Base-by-base conservation (phyloP, 1,139 yeast species). In the Pichia sp. region DNA sequence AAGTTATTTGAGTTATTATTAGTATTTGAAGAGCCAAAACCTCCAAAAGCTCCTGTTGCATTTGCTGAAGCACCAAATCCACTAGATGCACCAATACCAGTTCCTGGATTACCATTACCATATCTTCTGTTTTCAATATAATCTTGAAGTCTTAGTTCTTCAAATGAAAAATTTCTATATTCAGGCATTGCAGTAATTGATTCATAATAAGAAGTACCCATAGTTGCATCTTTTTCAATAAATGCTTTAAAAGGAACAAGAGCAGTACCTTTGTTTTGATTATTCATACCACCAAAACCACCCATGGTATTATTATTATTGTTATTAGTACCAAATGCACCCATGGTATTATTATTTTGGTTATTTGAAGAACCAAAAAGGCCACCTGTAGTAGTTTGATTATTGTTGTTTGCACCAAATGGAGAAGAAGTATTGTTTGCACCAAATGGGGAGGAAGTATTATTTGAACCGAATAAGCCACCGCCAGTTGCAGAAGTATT, bases 161-260 rank as follows among this genome's bases (percentile, higher is more conserved):
- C 96, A 55, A 81, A 76, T 1, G 95, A 84, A 55, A 65, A 85
- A 55, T 79, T 79, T 51, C 74, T 72, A 60, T 91, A 91, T 57
- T 87, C 95, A 13, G 95, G 95, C 97, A 91, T 89, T 32, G 86
- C 75, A 18, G 84, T 69, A 48, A 93, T 80, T 53, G 79, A 80
- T 59, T 89, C 88, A 62, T 72, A 91, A 36, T 73, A 78, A 26
- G 76, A 75, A 1, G 73, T 68, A 13, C 58, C 70, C 35, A 78
- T 68, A 3, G 76, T 67, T 16, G 78, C 63, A 55, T 91, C 98
- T 58, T 84, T 85, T 59, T 91, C 97, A 31, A 70, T 67, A 47
- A 62, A 69, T 2, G 84, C 72, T 28, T 77, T 68, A 55, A 76
- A 82, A 4, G 95, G 87, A 53, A 76, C 77, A 39, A 74, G 64